These are phyloP conservation scores for Meripilus lineatus DNA, from an alignment of 1,284 basidiomycete genomes.

Conservation along the genomic window DNA sequence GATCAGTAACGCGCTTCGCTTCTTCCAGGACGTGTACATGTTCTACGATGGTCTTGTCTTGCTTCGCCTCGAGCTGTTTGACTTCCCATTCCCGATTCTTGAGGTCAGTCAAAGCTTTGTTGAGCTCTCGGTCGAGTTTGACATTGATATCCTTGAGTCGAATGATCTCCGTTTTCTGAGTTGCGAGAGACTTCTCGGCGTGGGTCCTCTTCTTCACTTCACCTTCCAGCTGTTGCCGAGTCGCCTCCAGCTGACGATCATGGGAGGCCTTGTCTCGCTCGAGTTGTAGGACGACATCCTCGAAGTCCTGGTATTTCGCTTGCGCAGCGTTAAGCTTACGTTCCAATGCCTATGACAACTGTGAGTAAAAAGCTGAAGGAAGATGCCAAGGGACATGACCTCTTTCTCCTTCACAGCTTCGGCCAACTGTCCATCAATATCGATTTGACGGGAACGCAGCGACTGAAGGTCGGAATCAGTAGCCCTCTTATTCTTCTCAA, in stretches of 20 bases:
- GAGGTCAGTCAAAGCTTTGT: conserved; percentile 74
- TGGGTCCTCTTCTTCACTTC: conserved; percentile 69
- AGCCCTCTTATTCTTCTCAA: conserved; percentile 68
- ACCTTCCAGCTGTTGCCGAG: conserved; percentile 64
- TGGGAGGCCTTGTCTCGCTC: conserved; percentile 79
- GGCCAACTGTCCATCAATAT: conserved; percentile 63
- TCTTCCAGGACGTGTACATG: conserved; percentile 98
- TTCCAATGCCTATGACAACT: conserved; percentile 55
- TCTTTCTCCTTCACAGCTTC: conserved; percentile 66
- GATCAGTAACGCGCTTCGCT: conserved; percentile 94
- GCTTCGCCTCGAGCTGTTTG: conserved; percentile 78
- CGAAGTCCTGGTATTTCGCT: conserved; percentile 77
- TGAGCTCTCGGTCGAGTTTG: conserved; percentile 79
- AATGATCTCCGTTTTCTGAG: conserved; percentile 64
- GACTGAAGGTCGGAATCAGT: conserved; percentile 75
- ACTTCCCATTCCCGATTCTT: conserved; percentile 84
- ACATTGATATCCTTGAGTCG: conserved; percentile 66
- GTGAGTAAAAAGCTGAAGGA: conserved; percentile 6
- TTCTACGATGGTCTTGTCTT: conserved; percentile 98
- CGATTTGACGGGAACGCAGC: conserved; percentile 68
- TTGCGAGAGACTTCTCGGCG: conserved; percentile 63
- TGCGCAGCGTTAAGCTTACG: conserved; percentile 71
- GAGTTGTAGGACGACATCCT: conserved; percentile 81
- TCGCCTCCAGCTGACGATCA: conserved; percentile 66
- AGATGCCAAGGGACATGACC: conserved; percentile 36